Base-by-base conservation (phyloP, 2,329 filamentous ascomycete species). In the Paraphaeosphaeria sporulosa region DNA sequence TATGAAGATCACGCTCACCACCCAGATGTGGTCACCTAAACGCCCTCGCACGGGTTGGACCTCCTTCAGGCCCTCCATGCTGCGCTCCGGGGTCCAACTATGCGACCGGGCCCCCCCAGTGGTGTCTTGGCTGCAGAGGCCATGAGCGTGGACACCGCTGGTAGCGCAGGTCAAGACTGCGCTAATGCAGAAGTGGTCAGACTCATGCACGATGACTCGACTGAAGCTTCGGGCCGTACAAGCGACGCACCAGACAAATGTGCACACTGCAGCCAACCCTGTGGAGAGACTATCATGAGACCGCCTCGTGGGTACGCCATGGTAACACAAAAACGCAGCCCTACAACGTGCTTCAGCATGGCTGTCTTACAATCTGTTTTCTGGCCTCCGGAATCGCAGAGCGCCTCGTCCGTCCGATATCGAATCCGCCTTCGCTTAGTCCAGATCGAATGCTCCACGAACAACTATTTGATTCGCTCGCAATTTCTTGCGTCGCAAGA, bases 261-360 rank as follows among this genome's bases (percentile, higher is more conserved):
- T 43, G 51, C 17, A 36, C 19, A 50, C 59, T 42, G 38, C 17
- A 44, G 30, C 48, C 46, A 63, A 55, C 49, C 60, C 21, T 32
- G 27, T 46, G 50, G 49, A 50, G 19, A 27, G 25, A 32, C 57
- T 46, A 23, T 54, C 32, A 55, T 36, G 48, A 38, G 59, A 54
- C 51, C 7, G 23, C 38, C 23, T 32, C 51, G 32, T 53, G 55
- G 36, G 48, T 57, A 42, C 54, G 63, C 59, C 59, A 54, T 53
- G 23, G 65, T 67, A 23, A 61, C 62, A 68, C 65, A 44, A 38
- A 64, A 52, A 68, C 64, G 64, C 65, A 68, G 65, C 65, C 65
- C 64, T 68, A 61, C 49, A 44, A 53, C 36, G 46, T 44, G 25
- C 30, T 25, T 38, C 51, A 43, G 32, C 38, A 54, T n/a, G 49